These are phyloP conservation scores for sunflower (Helianthus annuus) DNA, from an alignment of 129 eudicot genomes.

Conservation along the genomic window HanXRQr2.0-SUNRISE NC_035441.2:178864271-178864770, in stretches of 20 bases:
- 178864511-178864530: neutral
- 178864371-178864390: conserved; percentile 10
- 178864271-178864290: conserved; percentile 49
- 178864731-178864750: neutral
- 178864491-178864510: neutral
- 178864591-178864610: conserved; percentile 67
- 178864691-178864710: conserved; percentile 8
- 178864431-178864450: neutral
- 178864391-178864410: neutral
- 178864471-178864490: neutral
- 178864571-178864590: conserved; percentile 75
- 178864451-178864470: neutral
- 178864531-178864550: too few relatives aligned
- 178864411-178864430: neutral
- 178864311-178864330: conserved; percentile 50
- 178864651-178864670: conserved; percentile 34
- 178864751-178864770: conserved; percentile 2
- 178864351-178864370: conserved; percentile 61
- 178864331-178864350: conserved; percentile 47
- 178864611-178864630: conserved; percentile 28
- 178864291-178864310: conserved; percentile 60
- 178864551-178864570: conserved; percentile 94
- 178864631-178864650: conserved; percentile 36
- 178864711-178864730: neutral
- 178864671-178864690: neutral